Conservation (phyloP, 495 filamentous ascomycete genomes). For the Penicillium psychrofluorescens region DNA sequence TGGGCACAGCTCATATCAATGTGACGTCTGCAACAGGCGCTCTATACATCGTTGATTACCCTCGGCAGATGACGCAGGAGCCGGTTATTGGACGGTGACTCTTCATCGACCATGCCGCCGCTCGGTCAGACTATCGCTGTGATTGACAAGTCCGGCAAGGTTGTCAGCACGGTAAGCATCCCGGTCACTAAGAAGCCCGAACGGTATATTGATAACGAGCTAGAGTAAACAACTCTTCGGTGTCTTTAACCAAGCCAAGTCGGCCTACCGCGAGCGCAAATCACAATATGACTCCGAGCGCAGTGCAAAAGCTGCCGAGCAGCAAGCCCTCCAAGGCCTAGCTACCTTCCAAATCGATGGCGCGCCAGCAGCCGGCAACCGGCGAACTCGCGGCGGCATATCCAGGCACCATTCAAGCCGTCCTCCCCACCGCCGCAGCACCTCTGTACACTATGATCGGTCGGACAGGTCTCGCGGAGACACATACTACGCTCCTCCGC, state of each 20-base stretch:
- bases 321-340: slow-evolving; percentile 40
- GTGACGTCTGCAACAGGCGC: background rate
- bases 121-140: slow-evolving; percentile 75
- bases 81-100: slow-evolving; percentile 11
- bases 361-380: slow-evolving; percentile 38
- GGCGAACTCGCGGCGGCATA: slow-evolving; percentile 20
- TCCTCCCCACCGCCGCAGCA: slow-evolving; percentile 12
- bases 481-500: slow-evolving; percentile 14
- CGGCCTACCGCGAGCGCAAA: slow-evolving; percentile 77
- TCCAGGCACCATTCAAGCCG: slow-evolving; percentile 29
- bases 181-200: too few relatives aligned
- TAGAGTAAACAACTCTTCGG: slow-evolving; percentile 83
- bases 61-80: background rate
- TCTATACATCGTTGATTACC: slow-evolving; percentile 6
- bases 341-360: slow-evolving; percentile 45
- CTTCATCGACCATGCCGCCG: slow-evolving; percentile 28
- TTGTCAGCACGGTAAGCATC: slow-evolving; percentile 75
- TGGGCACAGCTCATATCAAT: too few relatives aligned
- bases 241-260: slow-evolving; percentile 82
- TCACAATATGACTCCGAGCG: slow-evolving; percentile 65
- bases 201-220: slow-evolving; percentile 9
- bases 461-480: slow-evolving; percentile 11
- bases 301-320: slow-evolving; percentile 47
- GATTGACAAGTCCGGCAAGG: slow-evolving; percentile 86
- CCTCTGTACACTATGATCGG: slow-evolving; percentile 26